Evolutionary conservation across 805 yeast species (phyloP).

Genomic region (Yamadazyma takamatsuzukensis): DNA sequence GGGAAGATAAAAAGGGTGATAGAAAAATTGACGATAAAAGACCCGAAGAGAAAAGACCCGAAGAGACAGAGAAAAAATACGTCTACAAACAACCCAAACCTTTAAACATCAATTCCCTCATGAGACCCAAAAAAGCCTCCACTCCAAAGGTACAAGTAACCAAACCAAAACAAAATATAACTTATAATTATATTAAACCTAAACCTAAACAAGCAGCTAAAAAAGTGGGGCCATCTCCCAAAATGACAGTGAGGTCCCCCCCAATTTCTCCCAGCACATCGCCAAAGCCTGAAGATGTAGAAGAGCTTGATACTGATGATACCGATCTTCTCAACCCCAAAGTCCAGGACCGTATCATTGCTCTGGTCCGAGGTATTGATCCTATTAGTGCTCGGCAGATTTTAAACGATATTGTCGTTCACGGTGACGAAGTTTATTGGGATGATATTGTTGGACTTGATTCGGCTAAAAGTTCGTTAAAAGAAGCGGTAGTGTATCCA

Average conservation of each 20-base stretch:
- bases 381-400: slow-evolving; percentile 76
- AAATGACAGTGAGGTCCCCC: slow-evolving; percentile 1
- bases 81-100: slow-evolving; percentile 39
- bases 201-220: slow-evolving; percentile 6
- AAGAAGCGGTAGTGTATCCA: slow-evolving; percentile 95
- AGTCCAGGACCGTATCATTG: slow-evolving; percentile 38
- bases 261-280: not conserved
- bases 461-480: slow-evolving; percentile 80
- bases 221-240: slow-evolving; percentile 1
- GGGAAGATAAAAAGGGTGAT: too few species aligned
- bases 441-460: slow-evolving; percentile 92
- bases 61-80: slow-evolving; percentile 17
- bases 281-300: slow-evolving; percentile 11
- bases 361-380: slow-evolving; percentile 69
- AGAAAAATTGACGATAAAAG: too few species aligned
- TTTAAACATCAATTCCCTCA: slow-evolving; percentile 29
- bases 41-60: too few species aligned
- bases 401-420: slow-evolving; percentile 79
- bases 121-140: slow-evolving; percentile 15
- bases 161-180: slow-evolving; percentile 16
- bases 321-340: slow-evolving; percentile 16
- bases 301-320: slow-evolving; percentile 20
- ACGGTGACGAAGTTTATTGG: slow-evolving; percentile 92
- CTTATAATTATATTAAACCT: slow-evolving; percentile 25
- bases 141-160: not conserved